Evolutionary conservation across 768 basidiomycete species (phyloP).

Genomic region (Tylopilus rubrobrunneus): DNA sequence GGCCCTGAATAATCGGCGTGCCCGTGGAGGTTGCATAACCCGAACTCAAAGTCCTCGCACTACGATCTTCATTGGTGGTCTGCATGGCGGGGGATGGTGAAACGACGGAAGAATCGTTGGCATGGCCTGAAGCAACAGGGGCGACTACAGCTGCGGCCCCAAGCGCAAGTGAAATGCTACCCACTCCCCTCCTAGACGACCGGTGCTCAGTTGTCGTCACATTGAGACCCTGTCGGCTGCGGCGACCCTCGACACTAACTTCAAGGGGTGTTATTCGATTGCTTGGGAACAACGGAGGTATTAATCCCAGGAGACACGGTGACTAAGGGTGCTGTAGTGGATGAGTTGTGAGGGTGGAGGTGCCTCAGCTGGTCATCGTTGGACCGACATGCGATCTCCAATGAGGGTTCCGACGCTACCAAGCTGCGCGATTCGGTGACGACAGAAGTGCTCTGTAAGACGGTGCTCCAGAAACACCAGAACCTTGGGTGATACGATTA

Average conservation of each 20-base stretch:
- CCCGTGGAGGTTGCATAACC: no score
- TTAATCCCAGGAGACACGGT: no score
- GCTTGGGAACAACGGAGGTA: slow-evolving; percentile 4
- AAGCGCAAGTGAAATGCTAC: neutral
- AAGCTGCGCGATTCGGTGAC: neutral
- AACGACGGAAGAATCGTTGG: neutral
- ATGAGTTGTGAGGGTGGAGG: neutral
- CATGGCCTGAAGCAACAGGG: neutral
- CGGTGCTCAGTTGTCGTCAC: neutral
- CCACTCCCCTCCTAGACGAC: no score
- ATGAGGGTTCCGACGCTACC: neutral
- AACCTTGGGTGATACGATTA: neutral
- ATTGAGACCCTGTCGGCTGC: no score
- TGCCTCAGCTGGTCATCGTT: neutral
- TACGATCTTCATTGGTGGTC: no score
- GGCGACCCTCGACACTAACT: no score
- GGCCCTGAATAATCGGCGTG: no score
- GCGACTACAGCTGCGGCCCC: neutral
- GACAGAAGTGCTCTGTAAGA: neutral
- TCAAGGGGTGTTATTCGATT: no score
- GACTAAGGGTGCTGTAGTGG: neutral
- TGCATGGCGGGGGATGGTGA: neutral
- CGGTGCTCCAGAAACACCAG: neutral
- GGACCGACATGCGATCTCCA: neutral
- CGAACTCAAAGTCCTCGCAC: no score